Conservation (phyloP, 352 stramenopile genomes). For the Lagenidium sp. region DNA sequence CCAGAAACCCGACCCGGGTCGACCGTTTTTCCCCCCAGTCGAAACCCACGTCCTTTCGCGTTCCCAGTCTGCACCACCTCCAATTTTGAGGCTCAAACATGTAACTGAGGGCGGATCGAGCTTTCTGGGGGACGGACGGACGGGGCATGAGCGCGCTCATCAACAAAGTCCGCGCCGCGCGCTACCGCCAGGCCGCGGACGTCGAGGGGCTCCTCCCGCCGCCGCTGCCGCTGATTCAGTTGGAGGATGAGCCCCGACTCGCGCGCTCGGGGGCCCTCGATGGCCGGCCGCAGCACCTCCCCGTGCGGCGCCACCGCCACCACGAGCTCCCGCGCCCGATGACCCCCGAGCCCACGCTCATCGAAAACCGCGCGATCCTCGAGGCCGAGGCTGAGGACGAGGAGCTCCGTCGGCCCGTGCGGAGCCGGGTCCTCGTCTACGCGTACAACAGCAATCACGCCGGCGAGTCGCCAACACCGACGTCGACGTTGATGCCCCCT, state of each 20-base stretch:
- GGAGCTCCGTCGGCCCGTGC: constrained; percentile 13
- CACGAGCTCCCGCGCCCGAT: constrained; percentile 7
- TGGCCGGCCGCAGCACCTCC: constrained; percentile 30
- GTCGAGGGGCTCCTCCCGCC: constrained; percentile 35
- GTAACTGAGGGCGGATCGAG: no score
- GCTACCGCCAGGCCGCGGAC: constrained; percentile 8
- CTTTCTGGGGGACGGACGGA: no score
- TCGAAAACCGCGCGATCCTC: constrained; percentile 26
- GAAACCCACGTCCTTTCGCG: no score
- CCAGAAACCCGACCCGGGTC: no score
- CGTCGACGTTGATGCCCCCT: no score
- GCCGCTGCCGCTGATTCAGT: constrained; percentile 45
- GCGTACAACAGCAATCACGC: constrained; percentile 61
- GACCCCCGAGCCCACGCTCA: constrained; percentile 32
- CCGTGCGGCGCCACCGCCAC: constrained; percentile 29
- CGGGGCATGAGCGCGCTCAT: constrained; percentile 11
- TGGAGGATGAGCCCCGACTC: constrained; percentile 35
- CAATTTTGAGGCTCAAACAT: no score
- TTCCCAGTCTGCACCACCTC: no score
- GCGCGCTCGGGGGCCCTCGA: constrained; percentile 28
- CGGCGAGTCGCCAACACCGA: no score
- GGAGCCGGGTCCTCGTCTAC: constrained; percentile 40
- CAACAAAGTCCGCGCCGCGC: constrained; percentile 8
- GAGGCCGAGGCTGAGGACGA: constrained; percentile 26
- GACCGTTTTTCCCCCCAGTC: no score